A percentile compares a stretch with the other conserved stretches of the same genome.
Evolutionary conservation across 225 moss, liverwort and hornwort genomes (phyloP).

Genomic region (Marchantia polymorpha): DNA sequence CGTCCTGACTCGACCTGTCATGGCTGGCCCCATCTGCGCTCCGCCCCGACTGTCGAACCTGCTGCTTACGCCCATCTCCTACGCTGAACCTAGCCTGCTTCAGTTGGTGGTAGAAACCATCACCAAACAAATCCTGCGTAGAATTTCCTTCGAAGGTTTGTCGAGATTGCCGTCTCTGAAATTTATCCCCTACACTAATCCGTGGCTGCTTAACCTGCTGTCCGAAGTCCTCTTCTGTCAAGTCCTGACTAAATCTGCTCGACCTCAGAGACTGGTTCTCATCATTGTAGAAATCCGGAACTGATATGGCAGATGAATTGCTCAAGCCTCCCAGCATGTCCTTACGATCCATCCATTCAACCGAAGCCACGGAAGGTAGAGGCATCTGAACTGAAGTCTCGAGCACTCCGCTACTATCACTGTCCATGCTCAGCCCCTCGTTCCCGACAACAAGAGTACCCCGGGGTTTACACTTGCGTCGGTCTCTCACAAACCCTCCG

Average conservation of each 20-base stretch:
- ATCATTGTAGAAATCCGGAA: neutral
- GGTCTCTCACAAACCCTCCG: constrained; percentile 65
- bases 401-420: constrained; percentile 57
- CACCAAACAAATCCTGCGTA: constrained; percentile 1
- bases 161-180: neutral
- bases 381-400: constrained; percentile 57
- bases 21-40: neutral
- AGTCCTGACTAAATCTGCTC: constrained; percentile 13
- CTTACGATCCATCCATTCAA: constrained; percentile 91
- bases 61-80: neutral
- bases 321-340: constrained; percentile 14
- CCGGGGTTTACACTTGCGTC: constrained; percentile 88
- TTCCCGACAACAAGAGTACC: constrained; percentile 73
- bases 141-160: neutral
- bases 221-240: constrained; percentile 12
- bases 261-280: constrained; percentile 16
- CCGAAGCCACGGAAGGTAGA: constrained; percentile 73
- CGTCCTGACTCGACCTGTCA: constrained; percentile 19
- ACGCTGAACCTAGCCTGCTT: constrained; percentile 16
- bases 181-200: neutral
- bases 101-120: constrained; percentile 23
- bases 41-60: constrained; percentile 9
- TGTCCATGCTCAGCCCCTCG: constrained; percentile 52
- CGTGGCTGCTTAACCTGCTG: constrained; percentile 24
- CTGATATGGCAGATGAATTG: neutral